These are phyloP conservation scores for Talaromyces sp. DNA, from an alignment of 2,329 filamentous ascomycete species.

Conservation along the genomic window DNA sequence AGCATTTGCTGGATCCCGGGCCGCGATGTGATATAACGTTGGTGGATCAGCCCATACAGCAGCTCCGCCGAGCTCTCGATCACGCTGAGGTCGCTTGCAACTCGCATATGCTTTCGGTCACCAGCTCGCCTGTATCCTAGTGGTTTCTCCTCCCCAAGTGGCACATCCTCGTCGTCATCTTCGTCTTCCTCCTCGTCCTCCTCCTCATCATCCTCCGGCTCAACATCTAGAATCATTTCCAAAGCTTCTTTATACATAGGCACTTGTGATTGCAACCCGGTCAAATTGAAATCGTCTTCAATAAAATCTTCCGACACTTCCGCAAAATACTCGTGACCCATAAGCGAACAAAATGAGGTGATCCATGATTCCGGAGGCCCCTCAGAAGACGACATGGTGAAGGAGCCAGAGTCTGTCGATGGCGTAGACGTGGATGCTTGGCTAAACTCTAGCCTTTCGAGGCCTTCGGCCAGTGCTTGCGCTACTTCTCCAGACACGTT, in stretches of 20 bases:
- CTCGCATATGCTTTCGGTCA: slow-evolving; percentile 75
- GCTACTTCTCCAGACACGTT: slow-evolving; percentile 44
- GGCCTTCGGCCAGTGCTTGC: slow-evolving; percentile 44
- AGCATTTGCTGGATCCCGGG: slow-evolving; percentile 98
- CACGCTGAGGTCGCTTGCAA: slow-evolving; percentile 87
- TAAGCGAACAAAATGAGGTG: slow-evolving; percentile 88
- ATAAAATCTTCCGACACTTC: slow-evolving; percentile 99
- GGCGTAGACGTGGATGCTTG: slow-evolving; percentile 42
- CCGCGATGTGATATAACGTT: slow-evolving; percentile 94
- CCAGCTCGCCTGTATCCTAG: slow-evolving; percentile 46
- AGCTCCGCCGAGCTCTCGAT: slow-evolving; percentile 98
- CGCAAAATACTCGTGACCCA: slow-evolving; percentile 98
- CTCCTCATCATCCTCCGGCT: slow-evolving; percentile 79
- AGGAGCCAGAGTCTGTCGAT: slow-evolving; percentile 34
- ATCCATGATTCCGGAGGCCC: slow-evolving; percentile 85
- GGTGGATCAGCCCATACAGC: slow-evolving; percentile 96
- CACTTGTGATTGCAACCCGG: slow-evolving; percentile 89
- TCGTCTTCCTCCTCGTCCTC: slow-evolving; percentile 65
- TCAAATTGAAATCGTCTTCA: slow-evolving; percentile 99
- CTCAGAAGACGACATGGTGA: slow-evolving; percentile 42
- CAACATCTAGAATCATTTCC: slow-evolving; percentile 98
- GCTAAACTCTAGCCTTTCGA: slow-evolving; percentile 44
- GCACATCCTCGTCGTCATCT: slow-evolving; percentile 61
- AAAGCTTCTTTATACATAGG: slow-evolving; percentile 98
- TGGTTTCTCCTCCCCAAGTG: slow-evolving; percentile 54